Evolutionary conservation across 345 rosid genomes (phyloP).

Genomic region (Arabidopsis arenosa): DNA sequence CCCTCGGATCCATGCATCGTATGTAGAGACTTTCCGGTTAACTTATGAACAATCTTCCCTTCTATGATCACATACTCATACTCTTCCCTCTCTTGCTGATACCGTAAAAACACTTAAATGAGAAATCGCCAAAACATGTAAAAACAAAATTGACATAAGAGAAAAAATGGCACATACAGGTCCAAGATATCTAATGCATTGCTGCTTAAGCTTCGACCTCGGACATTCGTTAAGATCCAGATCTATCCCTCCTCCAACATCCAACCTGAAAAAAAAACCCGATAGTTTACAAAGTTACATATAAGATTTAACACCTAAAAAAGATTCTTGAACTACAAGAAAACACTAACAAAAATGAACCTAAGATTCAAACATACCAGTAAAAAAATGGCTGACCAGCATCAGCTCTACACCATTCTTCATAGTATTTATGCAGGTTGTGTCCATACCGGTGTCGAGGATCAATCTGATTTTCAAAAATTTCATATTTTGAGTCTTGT

Average conservation of each 20-base stretch:
- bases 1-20: slow-evolving; percentile 54
- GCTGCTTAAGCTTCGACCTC: slow-evolving; percentile 70
- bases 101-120: not conserved
- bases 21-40: slow-evolving; percentile 57
- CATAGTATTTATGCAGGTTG: slow-evolving; percentile 72
- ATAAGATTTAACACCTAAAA: not conserved
- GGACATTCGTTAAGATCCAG: slow-evolving; percentile 69
- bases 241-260: slow-evolving; percentile 84
- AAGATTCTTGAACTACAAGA: slow-evolving; percentile 22
- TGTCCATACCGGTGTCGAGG: slow-evolving; percentile 95
- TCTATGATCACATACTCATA: slow-evolving; percentile 65
- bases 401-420: slow-evolving; percentile 73
- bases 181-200: slow-evolving; percentile 88
- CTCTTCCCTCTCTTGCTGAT: slow-evolving; percentile 89
- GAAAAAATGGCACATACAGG: slow-evolving; percentile 61
- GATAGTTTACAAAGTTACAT: not conserved
- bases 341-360: slow-evolving; percentile 8
- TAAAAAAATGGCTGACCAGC: slow-evolving; percentile 92
- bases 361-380: slow-evolving; percentile 56
- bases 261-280: slow-evolving; percentile 64
- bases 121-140: slow-evolving; percentile 3
- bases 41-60: slow-evolving; percentile 74
- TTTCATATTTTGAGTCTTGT: not conserved
- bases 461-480: slow-evolving; percentile 61
- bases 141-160: not conserved